phyloP scores from a whole-genome alignment of 108 stramenopile genomes.

The Aurantiochytrium sp. region DNA sequence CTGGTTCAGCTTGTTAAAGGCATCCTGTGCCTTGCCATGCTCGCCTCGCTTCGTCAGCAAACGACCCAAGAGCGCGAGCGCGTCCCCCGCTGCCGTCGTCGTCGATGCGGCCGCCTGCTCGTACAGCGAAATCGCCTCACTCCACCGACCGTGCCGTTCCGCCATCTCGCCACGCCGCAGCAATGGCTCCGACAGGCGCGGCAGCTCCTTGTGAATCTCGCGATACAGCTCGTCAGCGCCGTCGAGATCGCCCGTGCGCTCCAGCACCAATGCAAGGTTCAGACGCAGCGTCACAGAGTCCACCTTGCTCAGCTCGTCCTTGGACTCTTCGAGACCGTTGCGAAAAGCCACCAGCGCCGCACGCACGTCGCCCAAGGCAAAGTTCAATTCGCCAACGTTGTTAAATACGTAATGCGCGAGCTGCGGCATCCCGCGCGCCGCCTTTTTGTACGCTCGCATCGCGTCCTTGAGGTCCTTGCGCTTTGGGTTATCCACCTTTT shows the following conservation, averaged over 20 bases:
- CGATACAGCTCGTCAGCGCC: background rate
- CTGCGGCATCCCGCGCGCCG: background rate
- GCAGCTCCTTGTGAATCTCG: background rate
- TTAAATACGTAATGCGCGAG: background rate
- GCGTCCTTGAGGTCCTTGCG: background rate
- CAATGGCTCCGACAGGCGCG: background rate
- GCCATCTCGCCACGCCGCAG: background rate
- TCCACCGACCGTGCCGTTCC: background rate
- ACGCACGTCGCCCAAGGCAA: background rate
- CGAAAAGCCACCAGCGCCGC: background rate
- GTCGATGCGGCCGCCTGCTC: background rate
- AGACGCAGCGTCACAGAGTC: background rate
- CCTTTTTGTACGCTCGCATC: background rate
- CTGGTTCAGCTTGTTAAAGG: background rate
- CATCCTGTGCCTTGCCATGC: background rate
- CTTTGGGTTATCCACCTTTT: background rate
- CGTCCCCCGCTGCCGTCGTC: background rate
- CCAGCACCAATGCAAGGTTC: background rate
- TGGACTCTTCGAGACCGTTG: background rate
- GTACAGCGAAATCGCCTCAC: background rate
- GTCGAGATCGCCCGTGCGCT: background rate
- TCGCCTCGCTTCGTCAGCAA: background rate
- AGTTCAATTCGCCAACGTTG: constrained; percentile 4
- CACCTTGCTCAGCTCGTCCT: background rate
- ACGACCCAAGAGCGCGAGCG: background rate